phyloP scores from a whole-genome alignment of 495 filamentous ascomycete species.

The Pseudevernia furfuracea region DNA sequence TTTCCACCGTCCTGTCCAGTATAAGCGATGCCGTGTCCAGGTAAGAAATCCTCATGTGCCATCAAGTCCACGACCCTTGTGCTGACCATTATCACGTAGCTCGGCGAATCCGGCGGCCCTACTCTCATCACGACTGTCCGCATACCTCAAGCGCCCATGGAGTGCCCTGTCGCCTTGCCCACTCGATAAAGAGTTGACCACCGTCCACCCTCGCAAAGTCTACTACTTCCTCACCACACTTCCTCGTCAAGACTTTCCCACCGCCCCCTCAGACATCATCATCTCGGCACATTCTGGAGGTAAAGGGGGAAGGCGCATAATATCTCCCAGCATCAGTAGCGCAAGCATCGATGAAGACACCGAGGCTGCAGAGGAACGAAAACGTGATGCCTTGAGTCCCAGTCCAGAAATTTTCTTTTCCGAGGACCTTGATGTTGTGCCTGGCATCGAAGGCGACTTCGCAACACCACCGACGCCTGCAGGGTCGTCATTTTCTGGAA shows the following conservation, averaged over 20 bases:
- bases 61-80: slow-evolving; percentile 2
- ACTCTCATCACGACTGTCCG: slow-evolving; percentile 81
- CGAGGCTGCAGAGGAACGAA: slow-evolving; percentile 60
- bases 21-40: slow-evolving; percentile 80
- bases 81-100: slow-evolving; percentile 46
- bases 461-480: slow-evolving; percentile 46
- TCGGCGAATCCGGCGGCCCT: slow-evolving; percentile 93
- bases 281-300: slow-evolving; percentile 30
- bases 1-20: slow-evolving; percentile 69
- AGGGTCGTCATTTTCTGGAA: slow-evolving; percentile 52
- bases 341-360: slow-evolving; percentile 57
- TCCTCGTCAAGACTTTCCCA: slow-evolving; percentile 74
- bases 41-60: slow-evolving; percentile 45
- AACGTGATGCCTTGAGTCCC: slow-evolving; percentile 69
- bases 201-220: slow-evolving; percentile 85
- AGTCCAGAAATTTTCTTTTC: slow-evolving; percentile 92
- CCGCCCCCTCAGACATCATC: slow-evolving; percentile 51
- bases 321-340: slow-evolving; percentile 81
- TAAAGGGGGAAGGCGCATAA: slow-evolving; percentile 47
- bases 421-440: slow-evolving; percentile 60
- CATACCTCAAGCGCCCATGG: slow-evolving; percentile 87
- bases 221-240: slow-evolving; percentile 90
- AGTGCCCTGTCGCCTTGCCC: slow-evolving; percentile 75
- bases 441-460: slow-evolving; percentile 43
- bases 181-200: slow-evolving; percentile 82